Base-by-base conservation (phyloP, 1,284 basidiomycete species). In the Volvariella surrecta region DNA sequence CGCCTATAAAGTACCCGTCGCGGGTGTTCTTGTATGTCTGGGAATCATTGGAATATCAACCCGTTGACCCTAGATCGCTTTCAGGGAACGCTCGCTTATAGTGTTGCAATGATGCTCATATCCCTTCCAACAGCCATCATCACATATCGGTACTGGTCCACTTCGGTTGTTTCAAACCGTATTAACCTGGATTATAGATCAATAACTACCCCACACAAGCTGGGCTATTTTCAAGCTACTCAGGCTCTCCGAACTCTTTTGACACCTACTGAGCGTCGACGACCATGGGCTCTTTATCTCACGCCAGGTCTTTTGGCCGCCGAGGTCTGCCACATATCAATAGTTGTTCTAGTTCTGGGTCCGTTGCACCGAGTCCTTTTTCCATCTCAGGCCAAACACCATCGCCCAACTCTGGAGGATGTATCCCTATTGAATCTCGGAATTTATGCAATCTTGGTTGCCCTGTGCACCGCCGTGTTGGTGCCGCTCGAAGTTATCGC, bases 401-500 rank as follows among this genome's bases (percentile, higher is more conserved):
- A 61, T 15, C 50, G 56, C 9, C n/a, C 18, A 7, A 49, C 58
- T 1, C 51, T 61, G 9, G 48, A 60, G 3, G 64, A 71, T 32
- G 58, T 79, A 9, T 70, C 74, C 3, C 41, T 61, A 7, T 49
- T 71, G 50, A 76, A 71, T 45, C 51, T 87, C 31, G 61, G 60
- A 42, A 60, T 88, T 24, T 91, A 86, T 57, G 55, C 87, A 22
- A 49, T 73, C 38, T 64, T 84, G 40, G 69, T 77, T n/a, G 58
- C 76, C 35, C 48, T 80, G 40, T 79, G 79, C 57, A 81, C 84
- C 0, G 56, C 59, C 11, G 61, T 89, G 49, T 72, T 93, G 22
- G 76, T 85, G 31, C 90, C 90, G 1, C 66, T 94, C 30, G 89
- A 94, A 59, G 89, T 94, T 34, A 80, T 93, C 42, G 66, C 78